A percentile compares a stretch with the other conserved stretches of the same genome.
Conservation (phyloP, 2,329 filamentous ascomycete genomes). For the Tolypocladium nubicola region DNA sequence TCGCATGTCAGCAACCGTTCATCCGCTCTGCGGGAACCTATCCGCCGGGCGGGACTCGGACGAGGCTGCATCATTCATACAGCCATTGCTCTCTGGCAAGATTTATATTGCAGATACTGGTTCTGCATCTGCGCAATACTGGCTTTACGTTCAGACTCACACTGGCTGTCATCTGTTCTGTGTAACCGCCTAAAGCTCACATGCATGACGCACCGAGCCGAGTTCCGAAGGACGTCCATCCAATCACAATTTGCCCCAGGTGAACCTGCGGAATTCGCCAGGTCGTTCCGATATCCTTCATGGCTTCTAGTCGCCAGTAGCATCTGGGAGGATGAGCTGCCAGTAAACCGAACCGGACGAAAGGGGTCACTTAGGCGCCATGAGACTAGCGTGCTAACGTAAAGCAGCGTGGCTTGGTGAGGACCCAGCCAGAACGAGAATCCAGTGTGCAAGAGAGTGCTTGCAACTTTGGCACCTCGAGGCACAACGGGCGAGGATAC, state of each 20-base stretch:
- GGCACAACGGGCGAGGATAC: background rate
- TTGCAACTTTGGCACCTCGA: background rate
- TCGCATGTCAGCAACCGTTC: background rate
- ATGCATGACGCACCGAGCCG: background rate
- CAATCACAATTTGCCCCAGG: background rate
- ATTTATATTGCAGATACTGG: background rate
- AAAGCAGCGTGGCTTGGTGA: background rate
- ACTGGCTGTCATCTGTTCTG: background rate
- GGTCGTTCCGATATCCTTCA: background rate
- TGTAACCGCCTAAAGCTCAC: background rate
- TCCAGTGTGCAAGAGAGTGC: background rate
- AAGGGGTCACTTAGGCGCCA: background rate
- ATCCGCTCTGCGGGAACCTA: too few species aligned
- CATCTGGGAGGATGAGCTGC: background rate
- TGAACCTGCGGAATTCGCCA: background rate
- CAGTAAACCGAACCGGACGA: background rate
- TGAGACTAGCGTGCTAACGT: background rate
- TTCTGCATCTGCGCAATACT: background rate
- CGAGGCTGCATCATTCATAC: background rate
- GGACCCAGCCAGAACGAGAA: background rate
- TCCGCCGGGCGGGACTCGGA: background rate
- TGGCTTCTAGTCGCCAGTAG: background rate
- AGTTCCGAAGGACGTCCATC: background rate
- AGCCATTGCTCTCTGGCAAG: background rate
- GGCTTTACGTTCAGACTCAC: background rate